Percentiles rank a stretch among this genome's conserved stretches.
Evolutionary conservation across 2,329 filamentous ascomycete species (phyloP).

Genomic region (Xylariaceae sp.): DNA sequence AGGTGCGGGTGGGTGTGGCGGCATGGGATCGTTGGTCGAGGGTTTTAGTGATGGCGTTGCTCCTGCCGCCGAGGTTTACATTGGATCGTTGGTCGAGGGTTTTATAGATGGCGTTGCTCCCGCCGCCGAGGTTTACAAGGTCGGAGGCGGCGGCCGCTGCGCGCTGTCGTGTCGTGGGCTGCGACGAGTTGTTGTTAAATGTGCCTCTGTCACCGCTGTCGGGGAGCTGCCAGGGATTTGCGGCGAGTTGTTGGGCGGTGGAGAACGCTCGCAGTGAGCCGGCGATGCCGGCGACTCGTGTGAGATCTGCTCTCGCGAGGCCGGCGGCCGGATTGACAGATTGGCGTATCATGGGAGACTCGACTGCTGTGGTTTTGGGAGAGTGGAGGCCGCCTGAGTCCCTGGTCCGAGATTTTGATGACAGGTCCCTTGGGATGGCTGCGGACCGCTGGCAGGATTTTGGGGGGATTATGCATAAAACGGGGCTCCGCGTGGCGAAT

Average conservation of each 20-base stretch:
- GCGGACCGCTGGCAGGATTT: background rate
- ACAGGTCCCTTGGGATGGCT: constrained; percentile 4
- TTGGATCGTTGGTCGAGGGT: background rate
- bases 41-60: no score
- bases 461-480: background rate
- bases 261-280: constrained; percentile 33
- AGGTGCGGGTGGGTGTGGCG: no score
- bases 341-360: constrained; percentile 31
- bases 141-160: constrained; percentile 27
- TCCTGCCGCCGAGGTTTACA: no score
- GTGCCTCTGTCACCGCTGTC: constrained; percentile 4
- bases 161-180: constrained; percentile 22
- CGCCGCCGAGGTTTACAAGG: constrained; percentile 21
- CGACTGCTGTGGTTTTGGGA: constrained; percentile 16
- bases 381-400: constrained; percentile 7
- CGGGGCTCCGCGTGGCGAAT: background rate
- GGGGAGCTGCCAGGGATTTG: background rate
- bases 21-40: no score
- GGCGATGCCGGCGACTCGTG: constrained; percentile 30
- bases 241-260: constrained; percentile 27
- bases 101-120: no score
- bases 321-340: constrained; percentile 28
- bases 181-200: background rate
- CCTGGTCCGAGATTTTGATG: constrained; percentile 20
- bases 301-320: constrained; percentile 29